Conservation (phyloP, 2,329 filamentous ascomycete species). For the Aschersonia sp. region DNA sequence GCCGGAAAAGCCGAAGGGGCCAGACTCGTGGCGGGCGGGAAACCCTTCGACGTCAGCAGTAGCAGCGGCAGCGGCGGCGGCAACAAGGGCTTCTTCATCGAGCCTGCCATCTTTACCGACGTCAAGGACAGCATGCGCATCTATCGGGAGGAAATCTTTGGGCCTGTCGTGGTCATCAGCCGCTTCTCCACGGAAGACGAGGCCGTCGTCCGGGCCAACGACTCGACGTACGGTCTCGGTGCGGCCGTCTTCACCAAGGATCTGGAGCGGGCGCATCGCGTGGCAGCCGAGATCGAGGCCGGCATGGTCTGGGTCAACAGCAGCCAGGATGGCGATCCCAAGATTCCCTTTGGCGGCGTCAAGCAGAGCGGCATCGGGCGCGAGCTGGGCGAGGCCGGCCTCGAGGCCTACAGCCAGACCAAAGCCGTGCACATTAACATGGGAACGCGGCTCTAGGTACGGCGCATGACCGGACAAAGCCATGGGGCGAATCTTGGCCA, state of each 20-base stretch:
- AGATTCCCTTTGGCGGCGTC: slow-evolving; percentile 2
- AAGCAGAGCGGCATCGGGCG: slow-evolving; percentile 3
- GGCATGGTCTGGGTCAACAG: slow-evolving; percentile 39
- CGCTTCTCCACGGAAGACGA: slow-evolving; percentile 26
- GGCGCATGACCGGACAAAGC: too few species aligned
- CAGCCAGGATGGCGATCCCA: slow-evolving; percentile 1
- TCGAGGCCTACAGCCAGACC: slow-evolving; percentile 4
- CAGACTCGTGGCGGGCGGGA: slow-evolving; percentile 43
- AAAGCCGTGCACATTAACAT: slow-evolving; percentile 3
- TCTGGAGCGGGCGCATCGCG: slow-evolving; percentile 62
- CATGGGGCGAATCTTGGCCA: too few species aligned
- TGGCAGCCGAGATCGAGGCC: slow-evolving; percentile 56
- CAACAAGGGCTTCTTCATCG: slow-evolving; percentile 30
- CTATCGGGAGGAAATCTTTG: slow-evolving; percentile 25
- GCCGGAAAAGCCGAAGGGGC: slow-evolving; percentile 43
- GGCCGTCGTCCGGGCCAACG: slow-evolving; percentile 25
- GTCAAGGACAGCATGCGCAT: slow-evolving; percentile 26
- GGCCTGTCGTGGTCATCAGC: slow-evolving; percentile 25
- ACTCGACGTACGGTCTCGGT: slow-evolving; percentile 51
- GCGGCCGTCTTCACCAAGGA: slow-evolving; percentile 65
- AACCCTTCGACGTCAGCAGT: slow-evolving; percentile 32
- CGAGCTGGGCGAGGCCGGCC: slow-evolving; percentile 2
- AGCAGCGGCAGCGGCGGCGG: slow-evolving; percentile 45
- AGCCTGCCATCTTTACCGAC: slow-evolving; percentile 28
- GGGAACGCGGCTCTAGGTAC: neutral